Evolutionary conservation across 1,284 basidiomycete genomes (phyloP).

Genomic region (Peniophora sp.): DNA sequence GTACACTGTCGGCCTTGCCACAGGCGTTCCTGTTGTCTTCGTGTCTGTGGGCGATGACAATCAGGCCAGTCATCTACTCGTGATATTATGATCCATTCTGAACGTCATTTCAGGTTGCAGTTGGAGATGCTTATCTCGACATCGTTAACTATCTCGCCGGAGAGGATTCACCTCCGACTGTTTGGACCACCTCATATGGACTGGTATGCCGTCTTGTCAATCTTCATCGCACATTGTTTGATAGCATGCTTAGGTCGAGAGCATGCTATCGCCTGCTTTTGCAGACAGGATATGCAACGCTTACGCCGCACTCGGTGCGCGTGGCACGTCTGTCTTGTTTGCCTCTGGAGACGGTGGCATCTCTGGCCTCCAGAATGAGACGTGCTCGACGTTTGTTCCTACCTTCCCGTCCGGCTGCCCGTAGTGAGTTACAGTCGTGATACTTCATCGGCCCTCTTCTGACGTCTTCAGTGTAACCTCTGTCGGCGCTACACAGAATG

Average conservation of each 20-base stretch:
- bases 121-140: conserved; percentile 19
- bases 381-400: neutral
- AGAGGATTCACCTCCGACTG: conserved; percentile 34
- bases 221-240: neutral
- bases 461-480: neutral
- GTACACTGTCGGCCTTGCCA: conserved; percentile 24
- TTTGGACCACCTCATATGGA: conserved; percentile 35
- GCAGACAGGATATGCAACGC: conserved; percentile 1
- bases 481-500: conserved; percentile 13
- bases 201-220: neutral
- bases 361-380: neutral
- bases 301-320: conserved; percentile 1
- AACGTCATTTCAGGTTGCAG: conserved; percentile 2
- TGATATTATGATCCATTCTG: neutral
- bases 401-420: neutral
- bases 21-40: conserved; percentile 15
- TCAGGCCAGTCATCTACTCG: too few relatives aligned
- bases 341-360: conserved; percentile 3
- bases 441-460: too few relatives aligned
- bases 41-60: conserved; percentile 11
- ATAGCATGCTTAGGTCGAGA: neutral
- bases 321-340: conserved; percentile 4
- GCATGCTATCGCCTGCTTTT: neutral
- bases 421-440: neutral
- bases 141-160: conserved; percentile 27